phyloP scores from a whole-genome alignment of 805 yeast genomes.

The Candida khao-thaluensis region DNA sequence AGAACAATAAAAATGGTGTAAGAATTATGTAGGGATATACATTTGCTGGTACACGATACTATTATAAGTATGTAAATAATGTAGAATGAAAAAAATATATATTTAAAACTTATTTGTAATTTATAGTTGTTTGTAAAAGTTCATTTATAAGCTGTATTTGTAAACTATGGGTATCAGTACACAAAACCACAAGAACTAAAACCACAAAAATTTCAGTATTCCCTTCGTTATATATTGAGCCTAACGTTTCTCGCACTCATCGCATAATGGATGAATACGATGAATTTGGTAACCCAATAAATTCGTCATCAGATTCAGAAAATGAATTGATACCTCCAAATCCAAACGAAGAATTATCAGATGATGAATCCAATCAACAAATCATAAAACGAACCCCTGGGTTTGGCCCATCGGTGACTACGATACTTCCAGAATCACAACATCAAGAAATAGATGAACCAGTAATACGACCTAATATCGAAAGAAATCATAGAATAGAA shows the following conservation, averaged over 20 bases:
- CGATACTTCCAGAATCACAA: conserved; percentile 47
- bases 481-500: conserved; percentile 39
- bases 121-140: background rate
- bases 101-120: background rate
- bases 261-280: conserved; percentile 63
- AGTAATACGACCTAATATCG: conserved; percentile 22
- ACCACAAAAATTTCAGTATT: too few species aligned
- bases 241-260: background rate
- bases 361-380: conserved; percentile 2
- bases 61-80: conserved; percentile 7
- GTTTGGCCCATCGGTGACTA: conserved; percentile 53
- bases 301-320: conserved; percentile 41
- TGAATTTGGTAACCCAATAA: conserved; percentile 71
- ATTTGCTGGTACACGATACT: too few species aligned
- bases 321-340: conserved; percentile 10
- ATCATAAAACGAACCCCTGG: background rate
- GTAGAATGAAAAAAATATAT: conserved; percentile 4
- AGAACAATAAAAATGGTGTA: too few species aligned
- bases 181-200: too few species aligned
- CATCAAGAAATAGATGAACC: conserved; percentile 18
- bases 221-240: too few species aligned
- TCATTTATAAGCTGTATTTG: background rate
- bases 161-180: too few species aligned
- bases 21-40: too few species aligned
- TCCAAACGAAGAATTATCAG: conserved; percentile 7